Evolutionary conservation across 1,284 basidiomycete genomes (phyloP), one percentile per base, ranked within the genome.

Genomic region (Albatrellus sp.): DNA sequence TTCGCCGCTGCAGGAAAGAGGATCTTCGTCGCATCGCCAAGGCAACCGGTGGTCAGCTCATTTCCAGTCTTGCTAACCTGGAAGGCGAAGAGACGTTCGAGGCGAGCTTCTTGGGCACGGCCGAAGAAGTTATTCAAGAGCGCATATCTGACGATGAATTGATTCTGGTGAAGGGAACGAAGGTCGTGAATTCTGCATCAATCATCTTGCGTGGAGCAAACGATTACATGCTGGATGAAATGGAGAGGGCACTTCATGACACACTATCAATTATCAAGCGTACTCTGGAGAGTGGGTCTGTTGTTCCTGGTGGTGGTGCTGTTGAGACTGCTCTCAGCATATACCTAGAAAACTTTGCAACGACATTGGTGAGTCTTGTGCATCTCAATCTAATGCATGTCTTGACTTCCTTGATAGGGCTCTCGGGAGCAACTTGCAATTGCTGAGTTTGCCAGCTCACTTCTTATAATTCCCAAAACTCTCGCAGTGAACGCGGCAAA

Each of bases 71-170:
- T 46, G 93, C 93, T 31, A 98, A 98, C 64, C 72, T 98, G 24
- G 94, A 99, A 52, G 96, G 96, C 41, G 96, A 99, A 47, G 96
- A 99, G 66, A 93, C 93, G 0, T 98, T 93, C 57, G 96, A 98
- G 61, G 72, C 91, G 14, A 84, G 80, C 62, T 86, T 80, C 60
- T 74, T 99, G 42, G 96, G 96, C 30, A 69, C 68, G 38, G 94
- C 96, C 10, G 96, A 98, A 10, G 94, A 98, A 64, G 96, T 98
- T 46, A 75, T 89, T 4, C 96, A 99, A 62, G 93, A 98, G 67
- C 78, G 94, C 50, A 90, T 98, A 60, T 86, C 89, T n/a, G 96
- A 99, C 57, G 96, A 99, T 63, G 96, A 99, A 62, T 75, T 97
- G 40, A 98, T 98, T 61, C 70, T 98, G 48, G 74, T 98, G 67